Percentiles rank a stretch among this genome's conserved stretches.
Conservation (phyloP, 2,329 filamentous ascomycete species). For the Aspergillus tamarii region DNA sequence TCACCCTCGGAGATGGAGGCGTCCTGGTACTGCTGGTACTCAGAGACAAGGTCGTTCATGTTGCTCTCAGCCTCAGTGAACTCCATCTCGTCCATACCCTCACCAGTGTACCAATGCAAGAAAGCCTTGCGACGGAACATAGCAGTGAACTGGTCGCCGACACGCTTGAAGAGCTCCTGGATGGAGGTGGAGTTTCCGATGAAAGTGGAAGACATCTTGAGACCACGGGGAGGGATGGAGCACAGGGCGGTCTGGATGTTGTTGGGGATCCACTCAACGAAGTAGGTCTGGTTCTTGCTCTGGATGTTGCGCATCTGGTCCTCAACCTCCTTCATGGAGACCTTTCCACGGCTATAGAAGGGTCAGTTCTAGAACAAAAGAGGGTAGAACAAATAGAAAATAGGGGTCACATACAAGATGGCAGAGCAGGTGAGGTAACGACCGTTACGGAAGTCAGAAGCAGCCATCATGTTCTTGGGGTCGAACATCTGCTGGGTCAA, state of each 20-base stretch:
- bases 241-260: constrained; percentile 99
- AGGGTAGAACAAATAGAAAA: neutral
- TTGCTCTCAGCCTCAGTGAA: constrained; percentile 99
- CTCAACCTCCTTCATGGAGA: constrained; percentile 99
- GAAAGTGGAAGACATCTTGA: constrained; percentile 99
- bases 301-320: constrained; percentile 99
- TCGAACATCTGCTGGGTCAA: constrained; percentile 99
- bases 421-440: constrained; percentile 99
- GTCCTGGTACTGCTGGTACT: constrained; percentile 99
- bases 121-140: constrained; percentile 99
- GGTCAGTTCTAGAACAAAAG: neutral
- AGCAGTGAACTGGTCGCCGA: constrained; percentile 98
- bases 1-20: constrained; percentile 96
- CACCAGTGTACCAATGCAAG: constrained; percentile 99
- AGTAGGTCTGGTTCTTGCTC: constrained; percentile 99
- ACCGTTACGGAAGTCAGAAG: constrained; percentile 99
- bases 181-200: constrained; percentile 99
- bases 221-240: constrained; percentile 95
- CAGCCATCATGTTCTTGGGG: constrained; percentile 99
- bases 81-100: constrained; percentile 99
- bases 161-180: constrained; percentile 99
- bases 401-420: constrained; percentile 70
- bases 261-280: constrained; percentile 99
- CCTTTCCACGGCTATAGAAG: constrained; percentile 81
- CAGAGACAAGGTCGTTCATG: constrained; percentile 99